Percentiles rank a stretch among this genome's conserved stretches.
These are phyloP conservation scores for Heliamphora exappendiculata DNA, from an alignment of 148 eudicot species.

Conservation along the genomic window DNA sequence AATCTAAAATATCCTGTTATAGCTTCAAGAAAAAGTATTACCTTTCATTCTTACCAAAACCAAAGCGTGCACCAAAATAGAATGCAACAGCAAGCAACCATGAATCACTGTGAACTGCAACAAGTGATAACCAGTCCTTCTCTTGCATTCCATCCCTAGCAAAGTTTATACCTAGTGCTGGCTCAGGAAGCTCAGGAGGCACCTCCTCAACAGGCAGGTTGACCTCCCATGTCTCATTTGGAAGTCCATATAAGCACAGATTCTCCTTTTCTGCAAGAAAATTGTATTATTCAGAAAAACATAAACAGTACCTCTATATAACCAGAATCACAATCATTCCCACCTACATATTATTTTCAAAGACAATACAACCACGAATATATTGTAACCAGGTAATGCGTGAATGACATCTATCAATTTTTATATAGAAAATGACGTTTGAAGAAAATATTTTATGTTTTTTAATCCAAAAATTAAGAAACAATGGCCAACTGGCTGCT, in stretches of 20 bases:
- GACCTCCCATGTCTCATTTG: conserved; percentile 44
- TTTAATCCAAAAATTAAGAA: neutral
- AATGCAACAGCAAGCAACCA: conserved; percentile 45
- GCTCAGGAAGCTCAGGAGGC: conserved; percentile 48
- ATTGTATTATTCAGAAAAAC: neutral
- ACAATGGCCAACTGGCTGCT: neutral
- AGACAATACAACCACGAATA: neutral
- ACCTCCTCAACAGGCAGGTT: conserved; percentile 37
- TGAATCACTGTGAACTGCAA: conserved; percentile 39
- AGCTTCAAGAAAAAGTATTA: neutral
- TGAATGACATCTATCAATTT: neutral
- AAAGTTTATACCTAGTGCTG: conserved; percentile 40
- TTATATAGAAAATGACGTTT: neutral
- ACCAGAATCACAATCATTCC: neutral
- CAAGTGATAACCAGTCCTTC: conserved; percentile 32
- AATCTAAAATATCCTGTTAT: neutral
- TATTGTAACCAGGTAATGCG: neutral
- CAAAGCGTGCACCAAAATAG: conserved; percentile 42
- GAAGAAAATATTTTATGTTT: neutral
- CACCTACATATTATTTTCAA: neutral
- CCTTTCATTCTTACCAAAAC: conserved; percentile 37
- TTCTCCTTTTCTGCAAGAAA: conserved; percentile 32
- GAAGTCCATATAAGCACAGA: conserved; percentile 40
- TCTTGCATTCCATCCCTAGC: conserved; percentile 42
- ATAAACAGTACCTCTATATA: neutral